Conservation (phyloP, 192 early-diverging fungal genomes). For the Dispira simplex region DNA sequence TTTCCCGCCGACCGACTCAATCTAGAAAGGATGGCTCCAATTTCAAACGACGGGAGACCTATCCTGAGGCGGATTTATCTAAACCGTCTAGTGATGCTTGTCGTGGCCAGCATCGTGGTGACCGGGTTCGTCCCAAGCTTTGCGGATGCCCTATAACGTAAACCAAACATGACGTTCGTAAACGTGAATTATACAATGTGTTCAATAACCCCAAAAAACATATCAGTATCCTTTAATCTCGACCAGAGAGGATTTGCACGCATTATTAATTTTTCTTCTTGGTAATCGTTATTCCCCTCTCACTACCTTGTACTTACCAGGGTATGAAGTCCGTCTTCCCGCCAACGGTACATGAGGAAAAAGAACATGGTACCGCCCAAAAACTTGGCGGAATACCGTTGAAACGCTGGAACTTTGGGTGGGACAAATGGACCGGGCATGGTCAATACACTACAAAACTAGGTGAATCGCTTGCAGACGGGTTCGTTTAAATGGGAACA, state of each 20-base stretch:
- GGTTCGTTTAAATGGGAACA: too few species aligned
- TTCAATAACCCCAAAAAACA: not conserved
- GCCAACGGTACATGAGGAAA: conserved; percentile 71
- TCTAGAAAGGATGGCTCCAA: too few species aligned
- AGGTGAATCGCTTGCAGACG: not conserved
- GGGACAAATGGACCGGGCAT: conserved; percentile 19
- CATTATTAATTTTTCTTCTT: not conserved
- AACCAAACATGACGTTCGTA: not conserved
- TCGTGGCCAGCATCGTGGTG: too few species aligned
- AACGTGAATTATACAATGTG: not conserved
- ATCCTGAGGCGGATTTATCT: too few species aligned
- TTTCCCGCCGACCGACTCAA: too few species aligned
- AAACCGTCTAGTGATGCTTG: too few species aligned
- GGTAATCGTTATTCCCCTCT: too few species aligned
- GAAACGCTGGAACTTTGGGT: conserved; percentile 22
- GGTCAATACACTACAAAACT: not conserved
- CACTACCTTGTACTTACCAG: conserved; percentile 32
- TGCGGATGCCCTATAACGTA: not conserved
- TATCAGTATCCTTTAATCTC: not conserved
- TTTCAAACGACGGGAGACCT: too few species aligned
- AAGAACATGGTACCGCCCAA: conserved; percentile 67
- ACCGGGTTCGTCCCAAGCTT: too few species aligned
- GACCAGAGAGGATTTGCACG: not conserved
- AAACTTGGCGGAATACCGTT: conserved; percentile 40
- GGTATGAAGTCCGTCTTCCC: conserved; percentile 51